A percentile compares a stretch with the other conserved stretches of the same genome.
phyloP scores from a whole-genome alignment of 176 grass and related monocot genomes.

The Ensete ventricosum region DNA sequence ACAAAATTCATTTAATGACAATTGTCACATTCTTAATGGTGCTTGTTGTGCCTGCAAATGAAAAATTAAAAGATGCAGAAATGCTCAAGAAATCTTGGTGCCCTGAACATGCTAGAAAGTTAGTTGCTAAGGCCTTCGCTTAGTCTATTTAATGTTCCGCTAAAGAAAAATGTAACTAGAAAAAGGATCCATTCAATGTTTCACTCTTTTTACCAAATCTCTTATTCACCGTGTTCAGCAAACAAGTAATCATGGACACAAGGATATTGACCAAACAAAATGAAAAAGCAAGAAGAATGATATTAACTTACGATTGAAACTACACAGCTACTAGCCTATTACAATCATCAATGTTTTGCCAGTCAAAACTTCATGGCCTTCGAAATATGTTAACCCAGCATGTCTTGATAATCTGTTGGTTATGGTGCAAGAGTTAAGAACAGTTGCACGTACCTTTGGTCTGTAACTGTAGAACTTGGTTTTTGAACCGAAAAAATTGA shows the following conservation, averaged over 20 bases:
- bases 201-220: not conserved
- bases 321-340: not conserved
- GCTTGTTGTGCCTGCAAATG: not conserved
- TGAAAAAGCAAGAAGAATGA: not conserved
- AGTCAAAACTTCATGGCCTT: not conserved
- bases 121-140: not conserved
- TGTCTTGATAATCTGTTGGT: not conserved
- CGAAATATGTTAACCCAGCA: not conserved
- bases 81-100: no score
- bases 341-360: not conserved
- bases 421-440: not conserved
- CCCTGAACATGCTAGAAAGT: no score
- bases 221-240: not conserved
- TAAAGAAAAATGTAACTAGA: no score
- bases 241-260: not conserved
- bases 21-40: not conserved
- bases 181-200: not conserved
- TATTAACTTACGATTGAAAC: not conserved
- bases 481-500: slow-evolving; percentile 89
- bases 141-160: not conserved
- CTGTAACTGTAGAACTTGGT: slow-evolving; percentile 54
- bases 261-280: not conserved
- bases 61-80: no score
- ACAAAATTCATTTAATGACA: no score
- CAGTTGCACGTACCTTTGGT: slow-evolving; percentile 34